These are phyloP conservation scores for Arthrobotrys pseudoclavata DNA, from an alignment of 2,329 filamentous ascomycete species.

Conservation along the genomic window DNA sequence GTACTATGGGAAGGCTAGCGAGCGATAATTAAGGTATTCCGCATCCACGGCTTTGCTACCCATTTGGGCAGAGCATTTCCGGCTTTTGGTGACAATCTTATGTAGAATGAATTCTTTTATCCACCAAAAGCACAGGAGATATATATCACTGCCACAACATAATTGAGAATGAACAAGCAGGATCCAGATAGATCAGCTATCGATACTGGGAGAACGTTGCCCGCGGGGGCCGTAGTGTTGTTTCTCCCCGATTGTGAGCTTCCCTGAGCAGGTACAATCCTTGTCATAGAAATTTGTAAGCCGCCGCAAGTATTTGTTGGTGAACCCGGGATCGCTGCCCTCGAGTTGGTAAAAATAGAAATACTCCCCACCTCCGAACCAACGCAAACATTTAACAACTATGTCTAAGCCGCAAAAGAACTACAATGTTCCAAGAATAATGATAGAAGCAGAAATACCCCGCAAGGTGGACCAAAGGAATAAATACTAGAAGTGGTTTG, in stretches of 20 bases:
- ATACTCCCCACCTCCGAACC: conserved; percentile 37
- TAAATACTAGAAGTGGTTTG: conserved; percentile 19
- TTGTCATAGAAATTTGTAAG: conserved; percentile 59
- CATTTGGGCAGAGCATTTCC: conserved; percentile 43
- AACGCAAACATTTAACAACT: conserved; percentile 15
- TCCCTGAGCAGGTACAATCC: conserved; percentile 43
- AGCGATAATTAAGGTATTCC: conserved; percentile 34
- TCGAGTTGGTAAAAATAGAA: conserved; percentile 55
- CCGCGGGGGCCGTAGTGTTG: neutral
- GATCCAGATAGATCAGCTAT: conserved; percentile 2
- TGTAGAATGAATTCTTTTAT: conserved; percentile 11
- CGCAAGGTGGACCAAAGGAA: conserved; percentile 43
- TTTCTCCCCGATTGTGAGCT: neutral
- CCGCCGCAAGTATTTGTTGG: conserved; percentile 55
- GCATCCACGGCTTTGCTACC: conserved; percentile 39
- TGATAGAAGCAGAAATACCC: conserved; percentile 30
- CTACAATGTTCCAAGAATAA: conserved; percentile 47
- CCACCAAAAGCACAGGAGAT: conserved; percentile 12
- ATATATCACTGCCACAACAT: conserved; percentile 24
- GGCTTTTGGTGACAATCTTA: conserved; percentile 41
- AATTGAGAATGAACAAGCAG: neutral
- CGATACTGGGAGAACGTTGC: conserved; percentile 1
- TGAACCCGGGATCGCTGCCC: conserved; percentile 34
- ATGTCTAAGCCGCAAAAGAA: conserved; percentile 58
- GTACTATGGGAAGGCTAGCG: conserved; percentile 6